Conservation (phyloP, 2,329 filamentous ascomycete species). For the Tothia fuscella region DNA sequence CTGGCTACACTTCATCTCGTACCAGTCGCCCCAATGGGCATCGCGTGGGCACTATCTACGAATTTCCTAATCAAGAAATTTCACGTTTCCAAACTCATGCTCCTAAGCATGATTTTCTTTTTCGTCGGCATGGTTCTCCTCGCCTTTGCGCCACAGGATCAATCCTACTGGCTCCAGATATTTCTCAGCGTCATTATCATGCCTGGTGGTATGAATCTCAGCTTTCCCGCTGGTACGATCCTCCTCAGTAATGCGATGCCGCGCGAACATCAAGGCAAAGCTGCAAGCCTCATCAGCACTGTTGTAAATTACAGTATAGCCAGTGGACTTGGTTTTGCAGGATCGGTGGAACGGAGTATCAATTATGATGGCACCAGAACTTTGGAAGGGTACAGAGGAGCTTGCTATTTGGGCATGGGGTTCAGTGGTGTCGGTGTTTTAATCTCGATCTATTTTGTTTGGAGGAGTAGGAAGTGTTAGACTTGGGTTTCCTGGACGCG, state of each 20-base stretch:
- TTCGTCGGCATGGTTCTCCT: slow-evolving; percentile 29
- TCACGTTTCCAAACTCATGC: slow-evolving; percentile 22
- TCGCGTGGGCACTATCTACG: slow-evolving; percentile 10
- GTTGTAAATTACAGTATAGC: slow-evolving; percentile 59
- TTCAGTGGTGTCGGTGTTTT: slow-evolving; percentile 10
- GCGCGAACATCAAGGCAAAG: slow-evolving; percentile 38
- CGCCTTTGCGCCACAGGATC: slow-evolving; percentile 37
- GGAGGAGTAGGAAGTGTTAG: background rate
- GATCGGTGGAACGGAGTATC: slow-evolving; percentile 17
- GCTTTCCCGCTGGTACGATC: slow-evolving; percentile 49
- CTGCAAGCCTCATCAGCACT: slow-evolving; percentile 48
- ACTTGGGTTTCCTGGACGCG: background rate
- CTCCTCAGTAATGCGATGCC: slow-evolving; percentile 43
- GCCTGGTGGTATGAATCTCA: slow-evolving; percentile 56
- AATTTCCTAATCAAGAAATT: slow-evolving; percentile 11
- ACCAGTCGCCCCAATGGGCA: slow-evolving; percentile 11
- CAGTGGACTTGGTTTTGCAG: slow-evolving; percentile 53
- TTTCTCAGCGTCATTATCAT: slow-evolving; percentile 49
- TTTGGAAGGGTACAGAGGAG: slow-evolving; percentile 6
- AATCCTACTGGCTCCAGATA: slow-evolving; percentile 52
- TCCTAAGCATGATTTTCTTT: slow-evolving; percentile 29
- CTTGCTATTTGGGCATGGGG: slow-evolving; percentile 6
- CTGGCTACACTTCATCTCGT: slow-evolving; percentile 7
- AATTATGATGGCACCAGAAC: background rate
- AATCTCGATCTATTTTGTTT: slow-evolving; percentile 9